A percentile compares a stretch with the other conserved stretches of the same genome.
phyloP scores from a whole-genome alignment of 2,329 filamentous ascomycete genomes.

The Emergomyces pasteurianus region DNA sequence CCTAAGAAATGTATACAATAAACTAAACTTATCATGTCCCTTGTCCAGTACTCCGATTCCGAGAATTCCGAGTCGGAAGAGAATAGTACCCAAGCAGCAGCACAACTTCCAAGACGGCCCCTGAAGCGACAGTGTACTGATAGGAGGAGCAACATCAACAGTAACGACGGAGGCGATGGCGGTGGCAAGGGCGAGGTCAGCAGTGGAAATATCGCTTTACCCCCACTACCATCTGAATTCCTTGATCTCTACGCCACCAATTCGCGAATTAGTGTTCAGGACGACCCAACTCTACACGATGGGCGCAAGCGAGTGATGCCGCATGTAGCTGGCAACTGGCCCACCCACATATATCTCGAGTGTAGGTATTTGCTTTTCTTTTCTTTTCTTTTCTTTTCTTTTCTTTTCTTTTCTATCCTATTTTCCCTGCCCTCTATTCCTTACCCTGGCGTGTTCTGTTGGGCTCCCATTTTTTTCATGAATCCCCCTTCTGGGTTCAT shows the following conservation, averaged over 20 bases:
- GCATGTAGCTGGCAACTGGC: constrained; percentile 84
- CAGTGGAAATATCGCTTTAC: constrained; percentile 34
- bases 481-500: neutral
- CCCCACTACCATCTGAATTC: constrained; percentile 68
- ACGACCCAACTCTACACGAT: constrained; percentile 75
- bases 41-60: constrained; percentile 59
- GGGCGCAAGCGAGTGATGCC: constrained; percentile 72
- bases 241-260: constrained; percentile 82
- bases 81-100: neutral
- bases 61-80: constrained; percentile 32
- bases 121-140: constrained; percentile 16
- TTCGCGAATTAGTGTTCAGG: constrained; percentile 61
- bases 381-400: neutral
- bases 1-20: neutral
- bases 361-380: constrained; percentile 48
- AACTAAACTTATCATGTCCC: constrained; percentile 36
- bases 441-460: too few relatives aligned
- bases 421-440: too few relatives aligned
- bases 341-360: constrained; percentile 82
- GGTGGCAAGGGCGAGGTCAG: constrained; percentile 8
- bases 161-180: constrained; percentile 11
- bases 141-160: neutral
- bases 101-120: constrained; percentile 11
- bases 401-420: too few relatives aligned
- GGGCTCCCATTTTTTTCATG: neutral